A percentile compares a stretch with the other conserved stretches of the same genome.
phyloP scores from a whole-genome alignment of 352 stramenopile genomes.

The Pythium aristosporum region DNA sequence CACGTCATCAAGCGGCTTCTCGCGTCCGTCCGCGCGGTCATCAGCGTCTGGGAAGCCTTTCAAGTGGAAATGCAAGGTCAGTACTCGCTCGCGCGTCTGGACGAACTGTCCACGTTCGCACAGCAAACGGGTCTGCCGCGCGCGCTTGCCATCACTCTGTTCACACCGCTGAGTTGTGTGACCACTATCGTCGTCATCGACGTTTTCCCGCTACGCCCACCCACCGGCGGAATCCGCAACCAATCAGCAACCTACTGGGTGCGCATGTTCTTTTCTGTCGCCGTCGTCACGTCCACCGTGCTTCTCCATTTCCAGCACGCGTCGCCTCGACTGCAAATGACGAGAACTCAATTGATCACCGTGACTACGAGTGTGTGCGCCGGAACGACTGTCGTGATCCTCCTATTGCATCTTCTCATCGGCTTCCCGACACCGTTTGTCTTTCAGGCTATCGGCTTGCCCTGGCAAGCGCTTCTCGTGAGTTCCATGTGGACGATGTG shows the following conservation, averaged over 20 bases:
- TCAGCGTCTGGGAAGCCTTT: constrained; percentile 10
- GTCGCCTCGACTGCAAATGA: background rate
- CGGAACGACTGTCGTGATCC: background rate
- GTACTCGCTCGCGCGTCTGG: constrained; percentile 9
- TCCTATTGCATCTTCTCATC: constrained; percentile 2
- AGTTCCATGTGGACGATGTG: constrained; percentile 16
- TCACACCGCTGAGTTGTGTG: constrained; percentile 1
- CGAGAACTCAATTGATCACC: background rate
- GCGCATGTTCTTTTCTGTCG: constrained; percentile 3
- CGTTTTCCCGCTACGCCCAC: background rate
- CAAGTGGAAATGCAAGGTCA: constrained; percentile 19
- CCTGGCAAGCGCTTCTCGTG: constrained; percentile 1
- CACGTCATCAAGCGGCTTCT: background rate
- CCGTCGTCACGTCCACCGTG: background rate
- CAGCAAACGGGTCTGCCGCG: background rate
- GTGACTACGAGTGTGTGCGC: background rate
- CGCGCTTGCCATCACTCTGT: background rate
- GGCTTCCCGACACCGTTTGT: constrained; percentile 21
- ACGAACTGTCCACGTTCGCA: background rate
- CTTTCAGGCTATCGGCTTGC: background rate
- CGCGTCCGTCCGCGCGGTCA: background rate
- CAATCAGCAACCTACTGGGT: constrained; percentile 8
- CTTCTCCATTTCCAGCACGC: background rate
- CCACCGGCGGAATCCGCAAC: background rate
- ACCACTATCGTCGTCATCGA: constrained; percentile 7